Evolutionary conservation across 78 protist genomes (phyloP).

Genomic region (Dictyostelium brefeldianum): DNA sequence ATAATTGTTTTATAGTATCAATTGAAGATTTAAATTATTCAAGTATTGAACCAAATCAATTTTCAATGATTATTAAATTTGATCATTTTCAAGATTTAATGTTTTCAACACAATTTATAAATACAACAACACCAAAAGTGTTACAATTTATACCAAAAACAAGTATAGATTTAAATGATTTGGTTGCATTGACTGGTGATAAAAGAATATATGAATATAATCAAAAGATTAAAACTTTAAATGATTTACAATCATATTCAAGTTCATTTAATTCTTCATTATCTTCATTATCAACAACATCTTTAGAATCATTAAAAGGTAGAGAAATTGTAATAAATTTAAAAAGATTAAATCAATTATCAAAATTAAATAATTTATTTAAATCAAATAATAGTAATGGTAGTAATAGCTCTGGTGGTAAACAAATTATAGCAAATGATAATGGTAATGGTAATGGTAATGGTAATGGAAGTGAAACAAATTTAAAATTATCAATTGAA

Average conservation of each 20-base stretch:
- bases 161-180: background rate
- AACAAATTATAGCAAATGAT: no score
- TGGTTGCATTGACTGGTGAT: background rate
- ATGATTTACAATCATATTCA: background rate
- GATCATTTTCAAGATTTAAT: slow-evolving; percentile 6
- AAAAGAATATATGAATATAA: background rate
- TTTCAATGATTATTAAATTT: slow-evolving; percentile 40
- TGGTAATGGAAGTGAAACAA: background rate
- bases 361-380: background rate
- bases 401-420: no score
- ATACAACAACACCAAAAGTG: background rate
- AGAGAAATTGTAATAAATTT: background rate
- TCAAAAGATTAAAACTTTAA: slow-evolving; percentile 9
- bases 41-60: background rate
- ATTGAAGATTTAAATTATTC: slow-evolving; percentile 1
- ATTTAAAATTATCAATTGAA: slow-evolving; percentile 7
- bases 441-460: background rate
- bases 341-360: background rate
- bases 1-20: slow-evolving; percentile 26
- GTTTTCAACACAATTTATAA: slow-evolving; percentile 2
- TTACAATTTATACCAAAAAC: slow-evolving; percentile 2
- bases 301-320: background rate
- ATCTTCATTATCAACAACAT: background rate
- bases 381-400: background rate
- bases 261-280: background rate